phyloP scores from a whole-genome alignment of 2,329 filamentous ascomycete genomes.

The Hymenoscyphus albidus region DNA sequence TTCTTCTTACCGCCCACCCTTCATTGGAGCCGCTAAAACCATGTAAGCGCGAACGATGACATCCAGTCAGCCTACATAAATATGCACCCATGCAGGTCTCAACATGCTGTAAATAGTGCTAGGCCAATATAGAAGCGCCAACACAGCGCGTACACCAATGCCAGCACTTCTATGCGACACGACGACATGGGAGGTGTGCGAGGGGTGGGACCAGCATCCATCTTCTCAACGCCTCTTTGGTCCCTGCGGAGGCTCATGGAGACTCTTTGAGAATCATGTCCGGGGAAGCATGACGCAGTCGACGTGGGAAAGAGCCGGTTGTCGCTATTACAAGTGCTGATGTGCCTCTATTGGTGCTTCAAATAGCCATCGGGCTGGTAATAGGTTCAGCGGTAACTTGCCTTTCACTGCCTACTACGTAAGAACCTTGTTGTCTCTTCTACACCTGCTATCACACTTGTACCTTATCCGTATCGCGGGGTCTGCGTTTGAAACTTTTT shows the following conservation, averaged over 20 bases:
- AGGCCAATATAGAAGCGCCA: slow-evolving; percentile 11
- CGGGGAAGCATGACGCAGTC: slow-evolving; percentile 10
- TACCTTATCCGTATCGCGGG: slow-evolving; percentile 5
- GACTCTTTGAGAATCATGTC: slow-evolving; percentile 1
- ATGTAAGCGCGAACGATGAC: slow-evolving; percentile 6
- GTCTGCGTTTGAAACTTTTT: slow-evolving; percentile 18
- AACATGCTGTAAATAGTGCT: slow-evolving; percentile 13
- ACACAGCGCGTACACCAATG: slow-evolving; percentile 2
- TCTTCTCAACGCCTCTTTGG: not conserved
- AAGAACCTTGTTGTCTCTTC: not conserved
- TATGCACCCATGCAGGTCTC: slow-evolving; percentile 6
- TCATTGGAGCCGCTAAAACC: not conserved
- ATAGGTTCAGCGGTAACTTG: slow-evolving; percentile 9
- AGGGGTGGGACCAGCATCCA: not conserved
- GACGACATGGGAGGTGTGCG: not conserved
- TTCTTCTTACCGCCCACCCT: not conserved
- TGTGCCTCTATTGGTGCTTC: slow-evolving; percentile 16
- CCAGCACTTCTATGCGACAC: slow-evolving; percentile 2
- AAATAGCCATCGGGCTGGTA: slow-evolving; percentile 15
- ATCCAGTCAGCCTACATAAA: slow-evolving; percentile 14
- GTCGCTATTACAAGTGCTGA: slow-evolving; percentile 4
- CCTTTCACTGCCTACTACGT: not conserved
- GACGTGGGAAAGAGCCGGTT: slow-evolving; percentile 2
- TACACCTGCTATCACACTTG: slow-evolving; percentile 3
- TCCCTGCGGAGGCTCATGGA: slow-evolving; percentile 8